Base-by-base conservation (phyloP, 2,329 filamentous ascomycete genomes). In the Penicillium sp. region DNA sequence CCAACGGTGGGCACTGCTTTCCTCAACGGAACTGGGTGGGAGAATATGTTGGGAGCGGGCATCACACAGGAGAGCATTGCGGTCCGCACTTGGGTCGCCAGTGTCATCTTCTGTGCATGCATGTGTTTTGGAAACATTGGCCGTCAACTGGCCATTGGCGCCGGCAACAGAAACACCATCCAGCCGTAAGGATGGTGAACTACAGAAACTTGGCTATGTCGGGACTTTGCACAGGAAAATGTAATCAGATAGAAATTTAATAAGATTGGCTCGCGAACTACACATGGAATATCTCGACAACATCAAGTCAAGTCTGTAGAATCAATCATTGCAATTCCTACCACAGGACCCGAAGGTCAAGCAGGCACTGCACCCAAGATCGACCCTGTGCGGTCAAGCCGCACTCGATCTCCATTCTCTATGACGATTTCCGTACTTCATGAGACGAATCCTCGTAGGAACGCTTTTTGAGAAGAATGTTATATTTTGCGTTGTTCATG, bases 71-170 rank as follows among this genome's bases (percentile, higher is more conserved):
- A 78, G 69, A 48, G 77, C 74, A 30, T 69, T 76, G 42, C 75
- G 75, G 41, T 84, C 12, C 82, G 80, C 9, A 85, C 88, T 3
- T 98, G 92, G 90, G 83, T 95, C 56, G 74, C 90, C 15, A 95
- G 87, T 57, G 88, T 96, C 16, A 67, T 98, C 34, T 98, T 95
- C 61, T 95, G 92, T 66, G 93, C 86, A 56, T 88, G 86, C 52
- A 79, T 96, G 7, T 95, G 89, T 65, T 95, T 98, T 71, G 92
- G 92, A 8, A 96, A 95, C 59, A 87, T 98, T 57, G 92, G 92
- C 9, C 74, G 92, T 46, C 75, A 85, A 45, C 66, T 96, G 48
- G 80, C 82, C n/a, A 65, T 78, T 47, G 73, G 56, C 35, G 52
- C 53, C 35, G 44, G 45, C 11, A 26, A 37, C 38, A 53, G 42